Percentiles rank a stretch among this genome's conserved stretches.
Conservation (phyloP, 257 asterid genomes). For the Nicotiana paniculata region DNA sequence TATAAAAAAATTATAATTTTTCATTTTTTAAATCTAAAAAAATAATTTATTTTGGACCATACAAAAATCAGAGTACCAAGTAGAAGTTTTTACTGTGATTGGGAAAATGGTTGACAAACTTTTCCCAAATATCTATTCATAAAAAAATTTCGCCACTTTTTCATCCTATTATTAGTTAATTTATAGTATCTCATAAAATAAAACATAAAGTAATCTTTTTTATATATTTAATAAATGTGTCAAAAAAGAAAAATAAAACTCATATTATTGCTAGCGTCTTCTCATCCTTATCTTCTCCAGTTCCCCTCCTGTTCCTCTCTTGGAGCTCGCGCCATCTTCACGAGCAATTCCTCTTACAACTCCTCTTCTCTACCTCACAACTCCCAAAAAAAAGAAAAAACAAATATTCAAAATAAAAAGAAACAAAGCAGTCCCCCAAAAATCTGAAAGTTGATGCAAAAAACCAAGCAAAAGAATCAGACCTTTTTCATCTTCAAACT, state of each 20-base stretch:
- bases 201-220: background rate
- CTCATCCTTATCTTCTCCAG: slow-evolving; percentile 50
- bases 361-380: slow-evolving; percentile 11
- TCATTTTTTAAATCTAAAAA: too few species aligned
- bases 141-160: background rate
- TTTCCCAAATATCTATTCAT: background rate
- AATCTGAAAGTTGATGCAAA: slow-evolving; percentile 33
- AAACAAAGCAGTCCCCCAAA: slow-evolving; percentile 2
- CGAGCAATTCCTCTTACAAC: slow-evolving; percentile 22
- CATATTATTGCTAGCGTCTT: slow-evolving; percentile 22
- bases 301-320: slow-evolving; percentile 49
- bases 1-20: too few species aligned
- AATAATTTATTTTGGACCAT: too few species aligned
- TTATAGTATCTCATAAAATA: background rate
- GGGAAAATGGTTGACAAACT: background rate
- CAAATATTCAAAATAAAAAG: too few species aligned
- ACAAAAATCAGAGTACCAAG: too few species aligned
- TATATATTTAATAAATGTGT: too few species aligned
- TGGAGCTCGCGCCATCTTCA: slow-evolving; percentile 68
- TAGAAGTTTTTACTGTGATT: background rate
- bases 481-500: slow-evolving; percentile 10
- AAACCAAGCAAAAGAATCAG: slow-evolving; percentile 40
- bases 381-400: background rate
- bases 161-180: background rate
- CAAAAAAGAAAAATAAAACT: background rate